phyloP scores from a whole-genome alignment of 805 yeast species.

The Candida xyloterini region DNA sequence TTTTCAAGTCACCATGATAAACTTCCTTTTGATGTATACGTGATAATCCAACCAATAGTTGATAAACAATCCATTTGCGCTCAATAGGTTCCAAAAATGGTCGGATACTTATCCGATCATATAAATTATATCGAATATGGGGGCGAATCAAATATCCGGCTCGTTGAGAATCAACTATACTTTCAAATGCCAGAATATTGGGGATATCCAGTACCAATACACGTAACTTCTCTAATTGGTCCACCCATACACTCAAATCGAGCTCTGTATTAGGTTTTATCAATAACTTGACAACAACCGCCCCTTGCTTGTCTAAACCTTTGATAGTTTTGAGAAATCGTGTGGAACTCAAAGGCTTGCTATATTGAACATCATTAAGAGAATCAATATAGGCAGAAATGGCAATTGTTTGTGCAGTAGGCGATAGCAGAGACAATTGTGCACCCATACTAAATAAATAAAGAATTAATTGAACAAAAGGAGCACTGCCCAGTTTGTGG shows the following conservation, averaged over 20 bases:
- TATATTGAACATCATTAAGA: constrained; percentile 69
- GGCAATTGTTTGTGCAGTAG: constrained; percentile 89
- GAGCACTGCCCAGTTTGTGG: constrained; percentile 6
- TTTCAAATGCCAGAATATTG: constrained; percentile 67
- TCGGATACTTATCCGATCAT: constrained; percentile 80
- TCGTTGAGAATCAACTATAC: constrained; percentile 80
- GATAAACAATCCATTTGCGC: constrained; percentile 81
- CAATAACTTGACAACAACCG: constrained; percentile 73
- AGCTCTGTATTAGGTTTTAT: constrained; percentile 59
- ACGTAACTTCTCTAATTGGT: constrained; percentile 35
- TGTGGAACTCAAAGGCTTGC: constrained; percentile 72
- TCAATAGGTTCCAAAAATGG: constrained; percentile 84
- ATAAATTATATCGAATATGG: constrained; percentile 71
- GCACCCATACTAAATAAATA: constrained; percentile 65
- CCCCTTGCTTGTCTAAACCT: constrained; percentile 71
- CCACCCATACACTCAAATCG: constrained; percentile 34
- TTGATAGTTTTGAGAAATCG: constrained; percentile 83
- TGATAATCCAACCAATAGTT: constrained; percentile 60
- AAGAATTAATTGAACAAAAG: background rate
- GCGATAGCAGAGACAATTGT: constrained; percentile 79
- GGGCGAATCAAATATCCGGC: constrained; percentile 92
- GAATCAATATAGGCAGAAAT: constrained; percentile 86
- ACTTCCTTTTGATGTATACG: constrained; percentile 61
- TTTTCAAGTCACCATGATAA: constrained; percentile 87
- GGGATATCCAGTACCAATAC: constrained; percentile 45